Evolutionary conservation across 768 basidiomycete species (phyloP).

Genomic region (Clathrus columnatus): DNA sequence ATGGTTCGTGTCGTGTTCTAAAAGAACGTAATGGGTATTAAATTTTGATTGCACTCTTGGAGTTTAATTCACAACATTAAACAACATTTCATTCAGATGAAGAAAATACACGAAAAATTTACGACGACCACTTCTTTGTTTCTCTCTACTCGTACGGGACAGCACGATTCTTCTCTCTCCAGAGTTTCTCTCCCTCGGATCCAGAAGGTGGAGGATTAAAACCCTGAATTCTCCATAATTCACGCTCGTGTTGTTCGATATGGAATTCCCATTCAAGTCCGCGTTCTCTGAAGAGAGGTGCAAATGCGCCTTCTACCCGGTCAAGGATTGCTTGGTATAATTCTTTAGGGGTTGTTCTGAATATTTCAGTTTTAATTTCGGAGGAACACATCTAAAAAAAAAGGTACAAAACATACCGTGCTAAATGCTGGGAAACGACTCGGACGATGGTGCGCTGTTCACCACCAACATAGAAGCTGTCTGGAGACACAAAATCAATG

Average conservation of each 20-base stretch:
- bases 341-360: neutral
- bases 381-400: neutral
- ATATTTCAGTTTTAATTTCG: neutral
- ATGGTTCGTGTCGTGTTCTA: no score
- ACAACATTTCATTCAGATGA: no score
- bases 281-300: constrained; percentile 1
- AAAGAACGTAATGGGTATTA: no score
- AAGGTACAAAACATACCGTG: constrained; percentile 11
- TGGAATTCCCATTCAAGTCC: constrained; percentile 8
- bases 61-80: no score
- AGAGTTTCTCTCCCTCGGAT: neutral
- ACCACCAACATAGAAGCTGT: constrained; percentile 18
- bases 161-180: constrained; percentile 1
- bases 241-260: constrained; percentile 7
- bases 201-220: neutral
- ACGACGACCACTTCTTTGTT: no score
- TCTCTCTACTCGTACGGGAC: no score
- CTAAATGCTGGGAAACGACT: constrained; percentile 17
- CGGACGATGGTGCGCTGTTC: constrained; percentile 15
- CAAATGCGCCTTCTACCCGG: neutral
- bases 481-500: neutral
- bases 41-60: no score
- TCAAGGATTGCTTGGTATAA: neutral
- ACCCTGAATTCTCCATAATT: constrained; percentile 3
- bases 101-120: no score